Evolutionary conservation across 2,329 filamentous ascomycete genomes (phyloP).

Genomic region (Aspergillus persii): DNA sequence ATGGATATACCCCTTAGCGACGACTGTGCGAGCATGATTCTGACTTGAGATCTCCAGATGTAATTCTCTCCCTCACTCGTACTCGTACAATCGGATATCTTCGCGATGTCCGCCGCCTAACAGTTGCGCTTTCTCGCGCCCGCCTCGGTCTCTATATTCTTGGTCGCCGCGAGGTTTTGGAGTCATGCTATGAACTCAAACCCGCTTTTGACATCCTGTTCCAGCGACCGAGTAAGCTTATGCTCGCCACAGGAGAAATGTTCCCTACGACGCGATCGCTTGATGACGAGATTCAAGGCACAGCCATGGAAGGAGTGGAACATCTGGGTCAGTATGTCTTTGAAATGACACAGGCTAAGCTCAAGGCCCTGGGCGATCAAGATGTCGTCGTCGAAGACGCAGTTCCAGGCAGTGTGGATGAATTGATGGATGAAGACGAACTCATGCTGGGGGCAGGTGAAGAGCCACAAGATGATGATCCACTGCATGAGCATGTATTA

Average conservation of each 20-base stretch:
- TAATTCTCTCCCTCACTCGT: constrained; percentile 88
- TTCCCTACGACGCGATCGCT: constrained; percentile 64
- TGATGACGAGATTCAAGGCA: constrained; percentile 51
- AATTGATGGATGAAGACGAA: constrained; percentile 34
- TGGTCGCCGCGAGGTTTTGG: constrained; percentile 83
- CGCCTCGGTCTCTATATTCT: constrained; percentile 89
- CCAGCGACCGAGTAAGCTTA: constrained; percentile 74
- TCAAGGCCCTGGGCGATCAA: constrained; percentile 55
- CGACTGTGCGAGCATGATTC: neutral
- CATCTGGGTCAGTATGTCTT: constrained; percentile 95
- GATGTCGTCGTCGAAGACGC: constrained; percentile 37
- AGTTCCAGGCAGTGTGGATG: constrained; percentile 29
- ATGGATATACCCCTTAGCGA: neutral
- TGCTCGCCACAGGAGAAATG: constrained; percentile 80
- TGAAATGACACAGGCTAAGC: constrained; percentile 82
- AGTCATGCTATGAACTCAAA: constrained; percentile 80
- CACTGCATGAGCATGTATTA: constrained; percentile 30
- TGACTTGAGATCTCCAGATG: constrained; percentile 56
- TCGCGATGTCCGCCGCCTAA: constrained; percentile 87
- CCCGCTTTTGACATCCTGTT: constrained; percentile 80
- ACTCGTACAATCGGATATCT: constrained; percentile 89
- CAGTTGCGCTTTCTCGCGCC: constrained; percentile 89
- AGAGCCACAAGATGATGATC: constrained; percentile 33
- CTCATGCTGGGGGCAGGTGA: constrained; percentile 34
- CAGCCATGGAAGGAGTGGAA: constrained; percentile 84